Base-by-base conservation (phyloP, 352 stramenopile genomes). In the Pythium phragmitis region DNA sequence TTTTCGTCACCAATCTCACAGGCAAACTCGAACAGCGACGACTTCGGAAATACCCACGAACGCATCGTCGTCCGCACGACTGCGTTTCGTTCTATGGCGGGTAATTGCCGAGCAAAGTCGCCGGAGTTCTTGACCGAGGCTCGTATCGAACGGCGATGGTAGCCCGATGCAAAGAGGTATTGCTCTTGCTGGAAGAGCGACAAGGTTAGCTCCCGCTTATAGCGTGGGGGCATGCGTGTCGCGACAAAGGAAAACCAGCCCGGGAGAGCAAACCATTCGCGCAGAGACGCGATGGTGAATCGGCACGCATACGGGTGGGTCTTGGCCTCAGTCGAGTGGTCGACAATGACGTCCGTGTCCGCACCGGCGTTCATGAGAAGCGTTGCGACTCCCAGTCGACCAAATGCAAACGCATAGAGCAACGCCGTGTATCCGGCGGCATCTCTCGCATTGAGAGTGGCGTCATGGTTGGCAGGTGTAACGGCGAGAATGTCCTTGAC, bases 381-480 rank as follows among this genome's bases (percentile, higher is more conserved):
- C 19, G 76, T 53, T 36, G 80, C 63, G 11, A 67, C 48, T 13
- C 51, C 57, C 1, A 89, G 21, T 58, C 60, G 65, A 8, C 80
- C 77, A 50, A 87, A 87, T 0, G 65, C 79, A 57, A 84, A 81
- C 3, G 80, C 76, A 26, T 88, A 89, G 49, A 87, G 60, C 30
- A 87, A 39, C 0, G 77, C 69, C 7, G 76, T 80, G 53, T 88
- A 89, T 26, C 80, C 80, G 14, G 54, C 59, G 6, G 41, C 51
- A 49, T 89, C 80, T 39, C 36, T 62, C 12, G 9, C 16, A 67
- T 89, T 63, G n/a, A 86, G 39, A 17, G 23, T 47, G n/a, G 33
- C 19, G 12, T 30, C 56, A 39, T 6, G 34, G 7, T 13, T 39
- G 16, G 46, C 28, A 1, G 37, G 2, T 1, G 41, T 63, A 30